A percentile compares a stretch with the other conserved stretches of the same genome.
phyloP scores from a whole-genome alignment of 768 basidiomycete species.

The Nevesoporus exiguus region DNA sequence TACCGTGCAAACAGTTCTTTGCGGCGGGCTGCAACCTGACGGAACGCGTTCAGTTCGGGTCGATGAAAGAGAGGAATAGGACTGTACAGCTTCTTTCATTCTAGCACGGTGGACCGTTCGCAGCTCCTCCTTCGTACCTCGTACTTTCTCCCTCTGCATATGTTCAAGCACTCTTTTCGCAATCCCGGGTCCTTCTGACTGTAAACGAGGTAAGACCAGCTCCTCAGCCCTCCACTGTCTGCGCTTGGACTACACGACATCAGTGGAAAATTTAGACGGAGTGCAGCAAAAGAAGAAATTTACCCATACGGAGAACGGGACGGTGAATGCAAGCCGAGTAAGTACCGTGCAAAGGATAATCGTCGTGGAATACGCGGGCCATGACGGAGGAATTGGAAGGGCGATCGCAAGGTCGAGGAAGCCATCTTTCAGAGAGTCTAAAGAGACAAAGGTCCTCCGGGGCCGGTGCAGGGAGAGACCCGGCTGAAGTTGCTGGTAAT shows the following conservation, averaged over 20 bases:
- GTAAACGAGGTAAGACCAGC: constrained; percentile 54
- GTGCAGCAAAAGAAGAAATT: not conserved
- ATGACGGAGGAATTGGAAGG: constrained; percentile 64
- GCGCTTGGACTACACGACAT: constrained; percentile 49
- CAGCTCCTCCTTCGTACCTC: constrained; percentile 52
- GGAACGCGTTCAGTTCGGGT: constrained; percentile 3
- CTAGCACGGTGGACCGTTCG: constrained; percentile 47
- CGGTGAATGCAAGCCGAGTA: constrained; percentile 54
- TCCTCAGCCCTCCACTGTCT: constrained; percentile 60
- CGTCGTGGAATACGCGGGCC: constrained; percentile 70
- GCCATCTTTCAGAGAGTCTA: constrained; percentile 48
- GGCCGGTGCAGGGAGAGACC: not conserved
- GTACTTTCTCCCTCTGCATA: constrained; percentile 57
- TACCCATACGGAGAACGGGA: constrained; percentile 80
- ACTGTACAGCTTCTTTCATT: constrained; percentile 44
- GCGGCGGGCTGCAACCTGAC: constrained; percentile 50
- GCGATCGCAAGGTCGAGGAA: constrained; percentile 76
- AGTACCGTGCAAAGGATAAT: constrained; percentile 67
- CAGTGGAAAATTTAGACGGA: constrained; percentile 9
- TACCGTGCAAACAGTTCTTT: constrained; percentile 60
- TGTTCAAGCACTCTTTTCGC: constrained; percentile 33
- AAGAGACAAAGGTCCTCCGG: constrained; percentile 22
- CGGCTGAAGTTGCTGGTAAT: constrained; percentile 5
- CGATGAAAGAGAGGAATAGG: not conserved
- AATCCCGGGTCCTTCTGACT: constrained; percentile 42